Conservation (phyloP, 257 asterid species). For the Nyctanthes arbortristis region DNA sequence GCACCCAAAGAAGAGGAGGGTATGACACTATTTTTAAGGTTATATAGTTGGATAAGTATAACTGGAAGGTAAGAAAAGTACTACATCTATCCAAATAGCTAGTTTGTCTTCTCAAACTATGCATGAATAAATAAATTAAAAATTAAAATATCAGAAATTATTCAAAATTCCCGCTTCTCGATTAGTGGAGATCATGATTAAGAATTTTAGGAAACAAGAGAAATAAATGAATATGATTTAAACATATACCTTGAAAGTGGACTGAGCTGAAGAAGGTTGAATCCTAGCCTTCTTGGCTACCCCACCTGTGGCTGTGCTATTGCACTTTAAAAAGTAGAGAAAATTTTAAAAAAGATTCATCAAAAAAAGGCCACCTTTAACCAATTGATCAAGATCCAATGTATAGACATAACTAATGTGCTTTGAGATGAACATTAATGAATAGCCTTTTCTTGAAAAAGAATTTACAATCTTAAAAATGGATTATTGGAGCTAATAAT, state of each 20-base stretch:
- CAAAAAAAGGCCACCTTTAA: not conserved
- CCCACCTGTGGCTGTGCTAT: constrained; percentile 62
- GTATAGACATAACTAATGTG: not conserved
- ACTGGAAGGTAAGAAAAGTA: too few species aligned
- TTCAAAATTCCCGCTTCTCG: not conserved
- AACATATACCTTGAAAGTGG: constrained; percentile 64
- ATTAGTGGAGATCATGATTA: not conserved
- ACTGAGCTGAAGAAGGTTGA: constrained; percentile 61
- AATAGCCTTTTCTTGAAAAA: too few species aligned
- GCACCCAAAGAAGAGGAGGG: not conserved
- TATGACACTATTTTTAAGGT: not conserved
- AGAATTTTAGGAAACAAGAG: not conserved
- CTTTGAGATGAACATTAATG: not conserved
- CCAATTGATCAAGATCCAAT: too few species aligned
- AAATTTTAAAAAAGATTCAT: not conserved
- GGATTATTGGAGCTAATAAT: too few species aligned
- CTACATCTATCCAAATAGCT: too few species aligned
- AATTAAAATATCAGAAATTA: not conserved
- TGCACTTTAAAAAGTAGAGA: constrained; percentile 40
- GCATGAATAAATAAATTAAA: not conserved
- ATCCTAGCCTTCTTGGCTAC: constrained; percentile 66
- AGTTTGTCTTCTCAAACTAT: not conserved
- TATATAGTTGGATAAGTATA: too few species aligned
- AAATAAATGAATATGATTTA: not conserved
- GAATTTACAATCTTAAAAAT: too few species aligned